These are phyloP conservation scores for Myriosclerotinia duriaeana DNA, from an alignment of 2,329 filamentous ascomycete species.

Conservation along the genomic window DNA sequence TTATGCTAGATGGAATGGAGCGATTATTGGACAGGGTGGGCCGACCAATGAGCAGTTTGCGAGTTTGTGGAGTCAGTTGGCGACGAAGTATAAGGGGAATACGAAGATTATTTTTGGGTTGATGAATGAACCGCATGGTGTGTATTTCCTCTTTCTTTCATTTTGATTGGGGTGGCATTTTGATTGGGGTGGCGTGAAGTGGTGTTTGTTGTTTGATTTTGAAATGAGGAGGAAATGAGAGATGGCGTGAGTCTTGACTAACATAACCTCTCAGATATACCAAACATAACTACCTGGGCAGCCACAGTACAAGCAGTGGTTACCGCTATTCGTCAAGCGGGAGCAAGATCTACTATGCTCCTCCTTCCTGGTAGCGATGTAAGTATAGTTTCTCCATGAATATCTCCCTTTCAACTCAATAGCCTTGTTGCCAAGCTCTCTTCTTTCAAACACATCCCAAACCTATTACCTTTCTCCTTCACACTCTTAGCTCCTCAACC, in stretches of 20 bases:
- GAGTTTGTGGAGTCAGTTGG: constrained; percentile 57
- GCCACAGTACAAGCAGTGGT: constrained; percentile 61
- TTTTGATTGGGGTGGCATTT: neutral
- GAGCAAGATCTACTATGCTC: constrained; percentile 63
- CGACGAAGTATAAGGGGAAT: constrained; percentile 56
- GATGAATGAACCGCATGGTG: constrained; percentile 66
- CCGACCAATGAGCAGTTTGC: constrained; percentile 58
- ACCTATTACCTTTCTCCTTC: too few relatives aligned
- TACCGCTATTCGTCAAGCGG: constrained; percentile 62
- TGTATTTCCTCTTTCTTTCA: neutral
- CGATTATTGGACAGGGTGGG: constrained; percentile 65
- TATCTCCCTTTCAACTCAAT: neutral
- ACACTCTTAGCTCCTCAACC: neutral
- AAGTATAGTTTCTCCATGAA: neutral
- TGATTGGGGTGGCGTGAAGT: neutral
- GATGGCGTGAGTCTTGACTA: neutral
- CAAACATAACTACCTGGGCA: constrained; percentile 50
- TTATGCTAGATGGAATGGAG: constrained; percentile 59
- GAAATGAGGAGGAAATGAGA: constrained; percentile 12
- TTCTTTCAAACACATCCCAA: neutral
- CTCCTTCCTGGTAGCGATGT: constrained; percentile 60
- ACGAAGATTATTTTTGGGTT: constrained; percentile 60
- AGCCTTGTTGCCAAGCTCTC: neutral
- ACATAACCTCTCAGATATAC: constrained; percentile 45
- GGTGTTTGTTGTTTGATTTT: too few relatives aligned